phyloP scores from a whole-genome alignment of 2,329 filamentous ascomycete genomes.

The Monilinia vaccinii-corymbosi region DNA sequence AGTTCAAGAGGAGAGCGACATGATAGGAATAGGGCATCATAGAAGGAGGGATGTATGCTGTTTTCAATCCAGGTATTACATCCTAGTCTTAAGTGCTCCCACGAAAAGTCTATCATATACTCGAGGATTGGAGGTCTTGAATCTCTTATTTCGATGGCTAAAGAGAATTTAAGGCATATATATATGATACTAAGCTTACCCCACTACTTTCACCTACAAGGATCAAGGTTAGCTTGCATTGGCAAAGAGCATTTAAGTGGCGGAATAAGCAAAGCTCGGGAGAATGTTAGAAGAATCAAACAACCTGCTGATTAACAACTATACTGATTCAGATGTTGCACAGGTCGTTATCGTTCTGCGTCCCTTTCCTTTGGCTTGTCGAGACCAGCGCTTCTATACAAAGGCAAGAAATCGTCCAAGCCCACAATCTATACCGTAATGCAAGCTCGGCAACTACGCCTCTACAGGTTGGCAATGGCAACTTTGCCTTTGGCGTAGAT shows the following conservation, averaged over 20 bases:
- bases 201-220: background rate
- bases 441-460: conserved; percentile 28
- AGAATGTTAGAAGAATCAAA: background rate
- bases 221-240: background rate
- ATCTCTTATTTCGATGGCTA: background rate
- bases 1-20: background rate
- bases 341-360: background rate
- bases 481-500: conserved; percentile 39
- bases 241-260: background rate
- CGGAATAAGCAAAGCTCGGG: background rate
- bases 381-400: background rate
- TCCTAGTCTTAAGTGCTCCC: background rate
- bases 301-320: background rate
- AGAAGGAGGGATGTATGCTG: background rate
- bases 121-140: too few relatives aligned
- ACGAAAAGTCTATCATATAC: background rate
- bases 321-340: background rate
- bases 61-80: background rate
- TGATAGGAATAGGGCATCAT: background rate
- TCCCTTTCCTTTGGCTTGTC: background rate
- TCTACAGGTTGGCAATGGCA: conserved; percentile 38
- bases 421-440: conserved; percentile 19
- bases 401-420: background rate
- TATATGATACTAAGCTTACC: background rate
- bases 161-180: background rate